Conservation (phyloP, 192 early-diverging fungal species). For the Coemansia sp. region DNA sequence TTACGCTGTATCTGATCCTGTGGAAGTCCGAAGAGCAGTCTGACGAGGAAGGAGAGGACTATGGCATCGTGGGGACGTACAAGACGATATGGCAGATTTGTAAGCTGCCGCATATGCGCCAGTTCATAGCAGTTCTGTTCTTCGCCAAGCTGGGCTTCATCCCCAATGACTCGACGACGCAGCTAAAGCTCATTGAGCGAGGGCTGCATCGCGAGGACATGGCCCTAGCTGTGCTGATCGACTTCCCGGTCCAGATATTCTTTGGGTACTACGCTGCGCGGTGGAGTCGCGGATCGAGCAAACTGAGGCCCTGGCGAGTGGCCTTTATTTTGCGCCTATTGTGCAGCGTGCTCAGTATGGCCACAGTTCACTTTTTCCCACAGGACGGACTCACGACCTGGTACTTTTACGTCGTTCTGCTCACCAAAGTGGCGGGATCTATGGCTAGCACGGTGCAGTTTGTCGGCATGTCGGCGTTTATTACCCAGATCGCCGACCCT, state of each 20-base stretch:
- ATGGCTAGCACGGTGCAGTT: constrained; percentile 94
- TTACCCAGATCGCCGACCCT: constrained; percentile 94
- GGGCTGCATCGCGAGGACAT: constrained; percentile 95
- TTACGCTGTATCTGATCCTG: constrained; percentile 80
- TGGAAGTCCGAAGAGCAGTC: constrained; percentile 64
- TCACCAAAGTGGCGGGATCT: constrained; percentile 75
- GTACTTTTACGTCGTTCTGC: constrained; percentile 80
- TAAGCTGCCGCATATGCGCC: constrained; percentile 82
- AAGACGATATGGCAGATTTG: constrained; percentile 87
- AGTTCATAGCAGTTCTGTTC: constrained; percentile 77
- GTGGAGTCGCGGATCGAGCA: constrained; percentile 85
- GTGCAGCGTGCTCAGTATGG: constrained; percentile 79
- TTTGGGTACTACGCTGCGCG: constrained; percentile 98
- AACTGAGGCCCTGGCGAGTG: constrained; percentile 87
- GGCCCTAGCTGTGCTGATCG: constrained; percentile 86
- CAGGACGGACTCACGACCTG: constrained; percentile 56
- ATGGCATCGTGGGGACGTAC: constrained; percentile 74
- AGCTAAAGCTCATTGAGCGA: constrained; percentile 90
- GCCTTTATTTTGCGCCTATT: constrained; percentile 85
- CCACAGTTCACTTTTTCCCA: constrained; percentile 79
- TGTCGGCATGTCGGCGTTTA: constrained; percentile 92
- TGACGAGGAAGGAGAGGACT: constrained; percentile 39
- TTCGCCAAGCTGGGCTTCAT: constrained; percentile 94
- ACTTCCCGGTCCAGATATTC: constrained; percentile 95
- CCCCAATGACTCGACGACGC: constrained; percentile 92